phyloP scores from a whole-genome alignment of 495 filamentous ascomycete species.

The Penicillium coprophilum region DNA sequence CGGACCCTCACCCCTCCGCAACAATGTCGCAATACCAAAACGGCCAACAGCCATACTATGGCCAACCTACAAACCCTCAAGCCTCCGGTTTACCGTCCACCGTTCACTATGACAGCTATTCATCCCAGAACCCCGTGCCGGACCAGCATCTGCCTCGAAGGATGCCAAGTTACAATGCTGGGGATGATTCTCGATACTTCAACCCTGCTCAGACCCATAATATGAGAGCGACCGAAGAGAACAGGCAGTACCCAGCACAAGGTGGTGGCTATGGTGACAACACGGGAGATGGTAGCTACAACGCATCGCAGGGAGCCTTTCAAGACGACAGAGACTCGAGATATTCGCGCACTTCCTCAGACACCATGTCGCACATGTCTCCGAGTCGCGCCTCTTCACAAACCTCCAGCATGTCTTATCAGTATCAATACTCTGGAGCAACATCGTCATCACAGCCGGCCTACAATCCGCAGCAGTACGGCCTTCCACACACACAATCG shows the following conservation, averaged over 20 bases:
- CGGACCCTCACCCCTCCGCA: background rate
- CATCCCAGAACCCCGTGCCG: conserved; percentile 27
- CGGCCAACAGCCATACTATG: conserved; percentile 48
- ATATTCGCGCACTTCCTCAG: conserved; percentile 33
- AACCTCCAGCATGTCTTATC: conserved; percentile 54
- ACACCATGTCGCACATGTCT: conserved; percentile 46
- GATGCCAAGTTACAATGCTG: conserved; percentile 72
- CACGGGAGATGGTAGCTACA: conserved; percentile 24
- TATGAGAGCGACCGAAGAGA: conserved; percentile 31
- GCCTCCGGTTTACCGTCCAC: conserved; percentile 19
- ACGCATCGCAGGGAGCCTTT: conserved; percentile 29
- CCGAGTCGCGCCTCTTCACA: conserved; percentile 46
- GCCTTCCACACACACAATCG: conserved; percentile 58
- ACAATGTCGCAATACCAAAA: conserved; percentile 53
- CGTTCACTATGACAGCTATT: conserved; percentile 25
- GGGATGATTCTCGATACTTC: conserved; percentile 65
- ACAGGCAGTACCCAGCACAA: conserved; percentile 26
- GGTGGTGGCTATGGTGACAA: conserved; percentile 14
- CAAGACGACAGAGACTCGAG: conserved; percentile 41
- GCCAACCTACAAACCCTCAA: conserved; percentile 40
- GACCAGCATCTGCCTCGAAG: conserved; percentile 49
- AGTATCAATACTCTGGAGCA: conserved; percentile 56
- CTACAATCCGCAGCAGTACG: conserved; percentile 86
- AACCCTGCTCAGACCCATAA: conserved; percentile 34
- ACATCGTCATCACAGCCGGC: conserved; percentile 53